Conservation (phyloP, 768 basidiomycete genomes). For the Megacollybia marginata region DNA sequence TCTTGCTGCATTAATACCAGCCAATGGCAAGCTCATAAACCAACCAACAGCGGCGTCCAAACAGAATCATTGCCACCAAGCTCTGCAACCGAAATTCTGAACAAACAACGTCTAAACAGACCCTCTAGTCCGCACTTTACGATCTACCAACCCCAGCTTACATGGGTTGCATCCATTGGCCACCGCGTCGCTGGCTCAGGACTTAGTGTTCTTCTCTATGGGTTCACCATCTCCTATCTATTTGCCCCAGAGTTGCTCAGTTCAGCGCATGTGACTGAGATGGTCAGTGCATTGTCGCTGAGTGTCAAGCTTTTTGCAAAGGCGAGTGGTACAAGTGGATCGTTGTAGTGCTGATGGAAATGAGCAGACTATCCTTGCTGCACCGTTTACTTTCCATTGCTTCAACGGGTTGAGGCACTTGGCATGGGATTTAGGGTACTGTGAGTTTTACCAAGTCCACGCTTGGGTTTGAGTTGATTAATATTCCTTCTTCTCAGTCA, state of each 20-base stretch:
- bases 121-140: constrained; percentile 93
- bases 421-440: constrained; percentile 81
- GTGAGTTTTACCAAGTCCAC: constrained; percentile 40
- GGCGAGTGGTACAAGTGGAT: too few relatives aligned
- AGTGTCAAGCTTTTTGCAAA: neutral
- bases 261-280: neutral
- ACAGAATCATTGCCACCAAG: constrained; percentile 60
- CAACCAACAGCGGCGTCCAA: constrained; percentile 29
- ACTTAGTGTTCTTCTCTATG: constrained; percentile 64
- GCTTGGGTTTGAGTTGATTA: neutral
- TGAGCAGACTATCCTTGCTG: constrained; percentile 83
- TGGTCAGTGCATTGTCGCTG: neutral
- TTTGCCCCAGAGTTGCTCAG: neutral
- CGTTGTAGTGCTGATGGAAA: constrained; percentile 25
- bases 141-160: constrained; percentile 94
- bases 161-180: constrained; percentile 80
- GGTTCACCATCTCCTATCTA: neutral
- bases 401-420: constrained; percentile 90
- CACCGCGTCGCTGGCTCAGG: constrained; percentile 83
- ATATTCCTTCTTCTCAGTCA: constrained; percentile 44
- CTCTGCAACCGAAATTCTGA: constrained; percentile 58
- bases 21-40: too few relatives aligned
- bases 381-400: constrained; percentile 87
- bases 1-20: too few relatives aligned
- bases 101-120: constrained; percentile 81